Evolutionary conservation across 345 rosid species (phyloP).

Genomic region (Camelina laxa): DNA sequence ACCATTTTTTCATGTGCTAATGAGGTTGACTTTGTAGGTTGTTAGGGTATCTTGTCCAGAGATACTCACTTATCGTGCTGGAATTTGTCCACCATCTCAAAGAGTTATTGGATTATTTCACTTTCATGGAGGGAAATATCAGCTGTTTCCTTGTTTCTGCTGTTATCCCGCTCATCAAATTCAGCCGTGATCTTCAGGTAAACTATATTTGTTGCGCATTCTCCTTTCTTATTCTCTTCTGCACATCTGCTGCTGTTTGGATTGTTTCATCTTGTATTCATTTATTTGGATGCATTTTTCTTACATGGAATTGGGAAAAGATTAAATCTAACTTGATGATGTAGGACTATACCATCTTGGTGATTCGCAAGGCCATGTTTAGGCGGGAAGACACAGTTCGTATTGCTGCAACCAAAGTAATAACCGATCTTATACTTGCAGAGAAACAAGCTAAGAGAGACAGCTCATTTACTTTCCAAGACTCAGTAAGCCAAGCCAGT

Average conservation of each 20-base stretch:
- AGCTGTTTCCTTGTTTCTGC: constrained; percentile 65
- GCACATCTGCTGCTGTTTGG: constrained; percentile 13
- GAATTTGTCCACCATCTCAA: constrained; percentile 73
- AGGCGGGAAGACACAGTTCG: constrained; percentile 79
- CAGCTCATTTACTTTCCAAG: constrained; percentile 61
- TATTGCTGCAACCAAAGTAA: constrained; percentile 66
- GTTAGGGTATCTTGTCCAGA: constrained; percentile 59
- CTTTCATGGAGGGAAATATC: constrained; percentile 64
- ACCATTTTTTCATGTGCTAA: constrained; percentile 21
- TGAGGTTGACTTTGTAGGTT: constrained; percentile 55
- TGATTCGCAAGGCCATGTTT: constrained; percentile 87
- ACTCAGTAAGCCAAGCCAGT: constrained; percentile 92
- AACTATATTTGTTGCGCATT: constrained; percentile 13
- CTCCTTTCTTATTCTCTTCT: constrained; percentile 10
- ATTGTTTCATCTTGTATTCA: constrained; percentile 3
- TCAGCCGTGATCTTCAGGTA: constrained; percentile 75
- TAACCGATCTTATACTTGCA: constrained; percentile 64
- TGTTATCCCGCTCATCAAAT: constrained; percentile 71
- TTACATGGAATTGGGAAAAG: constrained; percentile 19
- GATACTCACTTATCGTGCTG: constrained; percentile 65
- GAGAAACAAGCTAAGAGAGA: constrained; percentile 65
- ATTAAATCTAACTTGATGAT: constrained; percentile 18
- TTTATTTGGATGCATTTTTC: not conserved
- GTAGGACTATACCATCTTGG: constrained; percentile 75
- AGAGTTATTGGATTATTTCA: constrained; percentile 84